A percentile compares a stretch with the other conserved stretches of the same genome.
Evolutionary conservation across 495 filamentous ascomycete genomes (phyloP).

Genomic region (Podospora pseudocomata): DNA sequence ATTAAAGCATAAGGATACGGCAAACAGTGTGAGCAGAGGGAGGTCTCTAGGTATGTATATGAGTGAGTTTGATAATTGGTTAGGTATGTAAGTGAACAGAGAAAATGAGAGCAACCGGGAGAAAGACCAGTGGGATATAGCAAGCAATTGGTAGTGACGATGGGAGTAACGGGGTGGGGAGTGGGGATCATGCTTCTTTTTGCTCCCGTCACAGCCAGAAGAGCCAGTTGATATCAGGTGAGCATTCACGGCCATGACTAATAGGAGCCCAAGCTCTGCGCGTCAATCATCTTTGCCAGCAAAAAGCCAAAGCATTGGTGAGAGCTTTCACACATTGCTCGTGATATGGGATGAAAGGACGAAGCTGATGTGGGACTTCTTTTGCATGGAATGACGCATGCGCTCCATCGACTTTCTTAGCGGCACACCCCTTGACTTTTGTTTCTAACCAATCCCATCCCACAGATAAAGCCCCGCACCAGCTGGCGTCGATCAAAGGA

Average conservation of each 20-base stretch:
- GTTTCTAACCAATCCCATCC: background rate
- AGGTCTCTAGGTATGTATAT: background rate
- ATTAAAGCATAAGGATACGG: background rate
- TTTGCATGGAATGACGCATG: conserved; percentile 1
- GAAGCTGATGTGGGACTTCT: background rate
- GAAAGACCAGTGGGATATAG: background rate
- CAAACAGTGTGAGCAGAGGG: background rate
- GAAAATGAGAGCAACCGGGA: background rate
- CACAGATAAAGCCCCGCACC: background rate
- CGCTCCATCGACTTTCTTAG: background rate
- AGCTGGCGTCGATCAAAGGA: background rate
- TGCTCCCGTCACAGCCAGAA: background rate
- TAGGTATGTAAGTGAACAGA: background rate
- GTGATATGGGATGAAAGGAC: conserved; percentile 3
- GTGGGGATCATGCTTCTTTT: background rate
- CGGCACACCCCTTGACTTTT: background rate
- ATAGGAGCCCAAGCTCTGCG: background rate
- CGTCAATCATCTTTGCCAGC: background rate
- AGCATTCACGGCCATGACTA: background rate
- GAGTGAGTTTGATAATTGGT: background rate
- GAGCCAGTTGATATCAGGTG: background rate
- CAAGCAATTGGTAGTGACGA: background rate
- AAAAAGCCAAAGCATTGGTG: background rate
- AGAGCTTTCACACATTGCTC: background rate
- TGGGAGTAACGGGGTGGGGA: background rate